Evolutionary conservation across 1,284 basidiomycete genomes (phyloP), one percentile per base, ranked within the genome.

Genomic region (Microbotryomycetes sp.): DNA sequence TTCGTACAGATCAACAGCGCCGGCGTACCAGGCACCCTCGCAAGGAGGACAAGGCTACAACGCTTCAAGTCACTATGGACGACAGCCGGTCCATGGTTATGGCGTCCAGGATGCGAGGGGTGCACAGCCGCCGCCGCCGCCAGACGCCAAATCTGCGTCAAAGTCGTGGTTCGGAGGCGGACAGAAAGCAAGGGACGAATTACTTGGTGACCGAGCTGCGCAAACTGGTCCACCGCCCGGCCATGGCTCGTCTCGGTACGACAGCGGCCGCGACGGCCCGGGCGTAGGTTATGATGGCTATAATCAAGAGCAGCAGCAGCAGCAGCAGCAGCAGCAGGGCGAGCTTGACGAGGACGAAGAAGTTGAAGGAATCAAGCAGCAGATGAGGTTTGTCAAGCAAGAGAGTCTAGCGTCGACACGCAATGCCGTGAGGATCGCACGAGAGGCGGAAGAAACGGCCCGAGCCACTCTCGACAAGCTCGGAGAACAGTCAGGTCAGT

Each of bases 381-480:
- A 93, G 78, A 91, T 91, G 69, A 82, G 87, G 57, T 89, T 84
- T 73, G 78, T 90, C 67, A 98, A 99, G 78, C 91, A 97, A 76
- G 94, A 98, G 72, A 88, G 85, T 73, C 86, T 96, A 52, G 86
- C 85, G 61, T 89, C 88, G 26, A 91, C 92, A 0, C 81, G 93
- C 70, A 97, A 98, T 76, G 93, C 94, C 3, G 81, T 99, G 53
- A 83, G 91, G 54, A 81, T 97, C 73, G 94, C 93, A 24, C 81
- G 88, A 16, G 91, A 98, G 76, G 91, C 94, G 1, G 94, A 97
- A 76, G 96, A 99, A 76, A 96, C 89, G 6, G 96, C 91, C 24
- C 79, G 88, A 57, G 86, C 86, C 67, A 99, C 94, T 15, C 77
- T 98, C 49, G 79, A 78, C 66, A 88, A 85, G 73, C 82, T 99